Conservation (phyloP, 2,329 filamentous ascomycete species). For the Camillea tinctor region DNA sequence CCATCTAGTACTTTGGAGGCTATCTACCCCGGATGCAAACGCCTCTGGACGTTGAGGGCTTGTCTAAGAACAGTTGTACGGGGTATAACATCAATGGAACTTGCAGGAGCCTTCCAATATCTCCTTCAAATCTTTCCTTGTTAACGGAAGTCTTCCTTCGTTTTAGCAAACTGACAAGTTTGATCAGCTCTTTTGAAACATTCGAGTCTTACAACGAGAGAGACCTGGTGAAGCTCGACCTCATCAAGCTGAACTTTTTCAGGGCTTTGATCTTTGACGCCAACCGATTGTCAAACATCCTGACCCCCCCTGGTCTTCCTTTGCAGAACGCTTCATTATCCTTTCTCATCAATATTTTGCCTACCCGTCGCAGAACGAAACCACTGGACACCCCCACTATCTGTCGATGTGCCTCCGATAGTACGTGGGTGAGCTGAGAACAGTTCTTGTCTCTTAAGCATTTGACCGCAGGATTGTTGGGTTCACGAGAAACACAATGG, state of each 20-base stretch:
- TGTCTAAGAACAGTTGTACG: slow-evolving; percentile 29
- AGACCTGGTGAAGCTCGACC: slow-evolving; percentile 27
- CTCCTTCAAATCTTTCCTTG: slow-evolving; percentile 17
- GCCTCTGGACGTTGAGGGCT: slow-evolving; percentile 17
- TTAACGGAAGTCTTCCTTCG: slow-evolving; percentile 19
- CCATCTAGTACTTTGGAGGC: slow-evolving; percentile 18
- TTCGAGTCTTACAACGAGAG: slow-evolving; percentile 32
- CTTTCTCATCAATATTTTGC: slow-evolving; percentile 22
- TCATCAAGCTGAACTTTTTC: slow-evolving; percentile 26
- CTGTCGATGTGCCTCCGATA: slow-evolving; percentile 24
- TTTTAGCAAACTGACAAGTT: slow-evolving; percentile 31
- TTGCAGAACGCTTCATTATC: slow-evolving; percentile 16
- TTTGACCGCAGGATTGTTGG: slow-evolving; percentile 18
- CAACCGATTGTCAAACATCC: slow-evolving; percentile 21
- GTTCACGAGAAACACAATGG: slow-evolving; percentile 37
- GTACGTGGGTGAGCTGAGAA: slow-evolving; percentile 23
- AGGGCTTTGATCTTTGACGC: slow-evolving; percentile 19
- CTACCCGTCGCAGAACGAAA: slow-evolving; percentile 27
- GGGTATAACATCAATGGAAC: slow-evolving; percentile 35
- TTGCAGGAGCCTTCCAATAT: slow-evolving; percentile 30
- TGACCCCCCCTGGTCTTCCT: slow-evolving; percentile 15
- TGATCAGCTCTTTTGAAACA: slow-evolving; percentile 33
- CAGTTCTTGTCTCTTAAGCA: slow-evolving; percentile 23
- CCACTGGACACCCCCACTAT: slow-evolving; percentile 20
- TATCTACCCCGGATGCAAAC: slow-evolving; percentile 18